Evolutionary conservation across 768 basidiomycete species (phyloP), one percentile per base, ranked within the genome.

Genomic region (Russula dissimulans): DNA sequence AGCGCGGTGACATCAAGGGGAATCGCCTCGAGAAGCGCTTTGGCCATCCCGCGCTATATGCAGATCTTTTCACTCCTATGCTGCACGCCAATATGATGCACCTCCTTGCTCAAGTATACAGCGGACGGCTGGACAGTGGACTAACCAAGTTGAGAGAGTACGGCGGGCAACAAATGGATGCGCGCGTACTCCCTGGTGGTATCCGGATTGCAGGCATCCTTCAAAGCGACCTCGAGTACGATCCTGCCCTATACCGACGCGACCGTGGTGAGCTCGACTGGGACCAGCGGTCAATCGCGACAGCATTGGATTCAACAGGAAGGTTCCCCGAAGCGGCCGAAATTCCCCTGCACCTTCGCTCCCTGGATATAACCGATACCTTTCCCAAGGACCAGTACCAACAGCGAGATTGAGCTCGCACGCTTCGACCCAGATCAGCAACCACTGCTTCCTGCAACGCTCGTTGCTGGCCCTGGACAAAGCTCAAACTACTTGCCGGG

Each of bases 21-120:
- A 80, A 87, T 69, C 81, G 88, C 38, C 81, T 98, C 34, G 86
- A 86, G 75, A 92, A 86, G 70, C 86, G 95, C 32, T 99, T 98
- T 74, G 90, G 95, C 1, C 97, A 99, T 71, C 95, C 97, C 1
- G 89, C 94, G 15, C 78, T 99, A 49, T 84, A 93, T 65, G 73
- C 81, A 12, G 91, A 95, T 55, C 78, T 95, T 48, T 90, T 94
- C 73, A 91, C 90, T 5, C 91, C 89, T 0, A 89, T 91, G 88
- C 71, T 93, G 53, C 91, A 91, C 66, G 84, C 86, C 63, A 86
- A 84, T 71, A 88, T 91, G 87, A 85, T 89, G 81, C 85, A 81
- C 7, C 74, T 93, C 26, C 76, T 93, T 22, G 72, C 76, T 39
- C 81, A 91, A 61, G 87, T 93, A 31, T 93, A 91, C 69, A 74